Evolutionary conservation across 2,329 filamentous ascomycete genomes (phyloP).

Genomic region (Didymosphaeria variabile): DNA sequence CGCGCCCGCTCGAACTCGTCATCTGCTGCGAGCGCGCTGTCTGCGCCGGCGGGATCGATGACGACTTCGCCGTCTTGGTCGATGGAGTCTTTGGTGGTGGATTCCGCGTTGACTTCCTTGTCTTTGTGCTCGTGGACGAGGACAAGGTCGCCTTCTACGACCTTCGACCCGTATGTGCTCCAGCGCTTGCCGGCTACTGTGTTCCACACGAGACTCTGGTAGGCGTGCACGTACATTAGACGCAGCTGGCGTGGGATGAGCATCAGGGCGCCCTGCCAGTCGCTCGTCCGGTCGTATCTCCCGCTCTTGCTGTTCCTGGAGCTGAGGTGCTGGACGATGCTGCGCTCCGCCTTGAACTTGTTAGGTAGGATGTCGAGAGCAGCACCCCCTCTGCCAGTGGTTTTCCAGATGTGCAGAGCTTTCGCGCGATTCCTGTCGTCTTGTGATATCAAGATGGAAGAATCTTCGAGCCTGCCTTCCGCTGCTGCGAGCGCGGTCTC

Average conservation of each 20-base stretch:
- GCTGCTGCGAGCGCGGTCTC: constrained; percentile 67
- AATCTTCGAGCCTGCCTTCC: constrained; percentile 48
- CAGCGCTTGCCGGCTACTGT: constrained; percentile 82
- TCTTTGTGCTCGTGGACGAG: constrained; percentile 68
- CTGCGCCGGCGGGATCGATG: constrained; percentile 66
- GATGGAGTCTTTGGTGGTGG: constrained; percentile 47
- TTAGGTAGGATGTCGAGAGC: constrained; percentile 76
- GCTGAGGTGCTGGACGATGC: constrained; percentile 79
- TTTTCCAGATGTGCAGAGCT: constrained; percentile 78
- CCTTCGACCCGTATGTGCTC: constrained; percentile 74
- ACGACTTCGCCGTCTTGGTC: constrained; percentile 73
- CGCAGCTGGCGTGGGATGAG: constrained; percentile 82
- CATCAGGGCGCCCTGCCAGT: constrained; percentile 83
- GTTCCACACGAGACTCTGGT: constrained; percentile 96
- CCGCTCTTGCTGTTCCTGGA: constrained; percentile 54
- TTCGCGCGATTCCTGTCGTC: constrained; percentile 83
- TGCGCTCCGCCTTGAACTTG: constrained; percentile 81
- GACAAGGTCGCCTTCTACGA: constrained; percentile 87
- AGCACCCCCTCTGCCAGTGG: constrained; percentile 64
- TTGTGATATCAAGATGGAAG: constrained; percentile 63
- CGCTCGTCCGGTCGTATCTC: constrained; percentile 62
- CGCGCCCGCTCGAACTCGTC: constrained; percentile 75
- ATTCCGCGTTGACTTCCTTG: constrained; percentile 50
- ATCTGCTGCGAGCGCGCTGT: constrained; percentile 62
- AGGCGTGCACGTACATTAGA: constrained; percentile 96